phyloP scores from a whole-genome alignment of 2,329 filamentous ascomycete genomes.

The Aspergillus spinulosporus region DNA sequence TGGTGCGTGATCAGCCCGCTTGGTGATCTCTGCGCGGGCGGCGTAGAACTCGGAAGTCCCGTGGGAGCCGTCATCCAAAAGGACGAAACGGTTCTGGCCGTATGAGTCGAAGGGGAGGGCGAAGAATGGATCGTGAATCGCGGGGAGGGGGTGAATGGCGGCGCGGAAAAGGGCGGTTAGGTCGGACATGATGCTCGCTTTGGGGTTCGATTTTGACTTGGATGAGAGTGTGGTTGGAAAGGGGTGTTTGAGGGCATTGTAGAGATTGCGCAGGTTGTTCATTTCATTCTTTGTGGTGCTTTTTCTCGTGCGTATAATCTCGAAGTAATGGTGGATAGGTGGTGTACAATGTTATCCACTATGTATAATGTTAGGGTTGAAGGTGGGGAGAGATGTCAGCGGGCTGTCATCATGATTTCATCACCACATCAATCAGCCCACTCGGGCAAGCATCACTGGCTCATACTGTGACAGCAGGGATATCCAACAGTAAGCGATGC shows the following conservation, averaged over 20 bases:
- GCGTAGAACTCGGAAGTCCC: constrained; percentile 58
- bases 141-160: constrained; percentile 40
- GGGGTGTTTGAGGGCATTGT: not conserved
- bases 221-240: not conserved
- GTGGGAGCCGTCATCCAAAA: constrained; percentile 52
- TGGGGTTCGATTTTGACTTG: not conserved
- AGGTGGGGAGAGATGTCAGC: not conserved
- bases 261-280: not conserved
- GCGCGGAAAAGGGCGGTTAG: constrained; percentile 37
- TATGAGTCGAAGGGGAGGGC: constrained; percentile 45
- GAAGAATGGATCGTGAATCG: constrained; percentile 39
- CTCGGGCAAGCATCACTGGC: not conserved
- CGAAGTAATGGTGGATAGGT: not conserved
- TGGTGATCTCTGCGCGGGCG: constrained; percentile 54
- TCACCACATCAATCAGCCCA: not conserved
- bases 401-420: constrained; percentile 4
- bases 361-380: not conserved
- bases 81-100: constrained; percentile 42
- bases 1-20: constrained; percentile 51
- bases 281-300: not conserved
- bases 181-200: constrained; percentile 25
- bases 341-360: not conserved
- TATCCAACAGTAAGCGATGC: no score
- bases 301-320: not conserved
- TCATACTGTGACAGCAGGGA: no score